These are phyloP conservation scores for Pochonia chlamydosporia DNA, from an alignment of 2,329 filamentous ascomycete species.

Conservation along the genomic window DNA sequence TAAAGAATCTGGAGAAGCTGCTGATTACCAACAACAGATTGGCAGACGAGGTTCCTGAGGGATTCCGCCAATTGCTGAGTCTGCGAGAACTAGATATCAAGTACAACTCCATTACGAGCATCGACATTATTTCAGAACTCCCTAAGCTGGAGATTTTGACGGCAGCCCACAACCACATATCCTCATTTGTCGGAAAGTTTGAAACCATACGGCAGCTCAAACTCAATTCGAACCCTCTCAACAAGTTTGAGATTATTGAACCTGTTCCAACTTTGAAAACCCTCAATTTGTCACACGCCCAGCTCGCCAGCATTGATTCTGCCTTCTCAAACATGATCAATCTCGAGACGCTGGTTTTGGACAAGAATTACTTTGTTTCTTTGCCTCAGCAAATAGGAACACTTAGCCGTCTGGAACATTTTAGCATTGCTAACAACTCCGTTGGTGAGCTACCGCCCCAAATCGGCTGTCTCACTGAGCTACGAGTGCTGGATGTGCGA, in stretches of 20 bases:
- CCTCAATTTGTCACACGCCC: slow-evolving; percentile 85
- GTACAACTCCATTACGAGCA: slow-evolving; percentile 84
- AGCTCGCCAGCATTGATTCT: slow-evolving; percentile 83
- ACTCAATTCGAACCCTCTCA: slow-evolving; percentile 91
- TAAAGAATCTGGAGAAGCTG: slow-evolving; percentile 78
- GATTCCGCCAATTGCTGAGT: slow-evolving; percentile 67
- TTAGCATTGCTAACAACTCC: slow-evolving; percentile 91
- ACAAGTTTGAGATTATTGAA: slow-evolving; percentile 77
- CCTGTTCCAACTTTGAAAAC: slow-evolving; percentile 76
- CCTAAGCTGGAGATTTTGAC: slow-evolving; percentile 84
- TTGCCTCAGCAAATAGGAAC: slow-evolving; percentile 81
- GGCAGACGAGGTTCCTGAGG: slow-evolving; percentile 64
- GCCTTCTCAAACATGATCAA: slow-evolving; percentile 84
- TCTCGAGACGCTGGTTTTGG: slow-evolving; percentile 79
- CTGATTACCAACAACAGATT: slow-evolving; percentile 95
- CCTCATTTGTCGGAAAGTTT: slow-evolving; percentile 86
- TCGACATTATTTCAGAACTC: slow-evolving; percentile 78
- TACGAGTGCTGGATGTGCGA: slow-evolving; percentile 80
- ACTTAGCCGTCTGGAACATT: slow-evolving; percentile 75
- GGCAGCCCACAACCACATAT: slow-evolving; percentile 88
- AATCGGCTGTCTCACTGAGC: slow-evolving; percentile 79
- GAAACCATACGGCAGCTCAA: slow-evolving; percentile 76
- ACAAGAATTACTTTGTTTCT: slow-evolving; percentile 93
- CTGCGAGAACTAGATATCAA: slow-evolving; percentile 90
- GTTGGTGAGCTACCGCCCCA: slow-evolving; percentile 78